These are phyloP conservation scores for Euphrasia confusa DNA, from an alignment of 257 asterid genomes.

Conservation along the genomic window DNA sequence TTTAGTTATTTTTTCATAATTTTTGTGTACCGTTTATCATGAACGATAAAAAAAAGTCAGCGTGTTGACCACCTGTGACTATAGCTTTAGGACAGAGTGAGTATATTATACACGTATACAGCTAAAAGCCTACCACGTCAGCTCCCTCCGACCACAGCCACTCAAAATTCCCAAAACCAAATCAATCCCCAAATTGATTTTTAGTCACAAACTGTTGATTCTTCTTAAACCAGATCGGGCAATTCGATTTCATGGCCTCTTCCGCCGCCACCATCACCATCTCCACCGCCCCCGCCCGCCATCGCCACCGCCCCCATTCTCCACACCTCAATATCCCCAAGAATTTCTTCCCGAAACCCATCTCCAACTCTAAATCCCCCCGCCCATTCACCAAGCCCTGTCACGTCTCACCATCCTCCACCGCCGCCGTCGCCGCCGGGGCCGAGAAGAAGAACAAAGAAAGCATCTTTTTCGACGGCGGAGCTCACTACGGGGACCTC, in stretches of 20 bases:
- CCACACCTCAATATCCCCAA: constrained; percentile 21
- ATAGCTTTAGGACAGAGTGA: too few relatives aligned
- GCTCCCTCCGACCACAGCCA: too few relatives aligned
- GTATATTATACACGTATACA: too few relatives aligned
- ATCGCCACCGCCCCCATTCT: constrained; percentile 32
- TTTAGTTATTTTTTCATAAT: too few relatives aligned
- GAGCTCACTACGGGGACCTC: constrained; percentile 97
- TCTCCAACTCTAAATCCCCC: constrained; percentile 25
- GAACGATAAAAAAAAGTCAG: too few relatives aligned
- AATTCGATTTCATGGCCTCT: constrained; percentile 22
- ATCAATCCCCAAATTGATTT: too few relatives aligned
- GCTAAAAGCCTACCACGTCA: too few relatives aligned
- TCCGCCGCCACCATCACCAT: constrained; percentile 35
- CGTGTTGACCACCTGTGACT: too few relatives aligned
- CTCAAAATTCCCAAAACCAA: too few relatives aligned
- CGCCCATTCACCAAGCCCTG: constrained; percentile 50
- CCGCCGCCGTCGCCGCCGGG: constrained; percentile 34
- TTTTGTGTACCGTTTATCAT: too few relatives aligned
- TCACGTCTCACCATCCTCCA: constrained; percentile 75
- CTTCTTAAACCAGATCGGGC: too few relatives aligned
- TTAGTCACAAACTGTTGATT: too few relatives aligned
- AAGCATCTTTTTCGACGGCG: constrained; percentile 82
- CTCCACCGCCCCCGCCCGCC: constrained; percentile 29
- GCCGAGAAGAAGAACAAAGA: constrained; percentile 44
- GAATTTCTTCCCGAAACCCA: constrained; percentile 28